Conservation (phyloP, 2,329 filamentous ascomycete genomes). For the Fusarium nanum region DNA sequence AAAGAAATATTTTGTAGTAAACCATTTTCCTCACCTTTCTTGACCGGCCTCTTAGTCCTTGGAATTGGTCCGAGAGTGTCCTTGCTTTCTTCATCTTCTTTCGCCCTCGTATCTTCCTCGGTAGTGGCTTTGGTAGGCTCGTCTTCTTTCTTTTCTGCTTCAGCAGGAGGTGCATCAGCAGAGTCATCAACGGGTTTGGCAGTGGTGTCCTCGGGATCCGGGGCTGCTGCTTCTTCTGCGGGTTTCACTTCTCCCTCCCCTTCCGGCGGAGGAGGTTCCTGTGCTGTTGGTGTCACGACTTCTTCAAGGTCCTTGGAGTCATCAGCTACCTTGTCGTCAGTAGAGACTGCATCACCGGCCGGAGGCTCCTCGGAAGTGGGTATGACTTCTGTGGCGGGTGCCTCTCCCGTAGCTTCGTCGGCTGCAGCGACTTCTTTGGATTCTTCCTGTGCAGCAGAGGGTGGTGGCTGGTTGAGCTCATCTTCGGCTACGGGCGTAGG, state of each 20-base stretch:
- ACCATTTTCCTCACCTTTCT: constrained; percentile 59
- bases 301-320: constrained; percentile 29
- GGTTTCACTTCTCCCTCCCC: constrained; percentile 28
- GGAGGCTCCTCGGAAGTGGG: constrained; percentile 16
- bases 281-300: constrained; percentile 29
- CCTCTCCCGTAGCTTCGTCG: constrained; percentile 9
- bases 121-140: constrained; percentile 11
- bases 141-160: constrained; percentile 36
- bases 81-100: constrained; percentile 53
- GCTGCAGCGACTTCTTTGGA: constrained; percentile 5
- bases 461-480: constrained; percentile 6
- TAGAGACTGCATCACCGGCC: constrained; percentile 30
- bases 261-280: constrained; percentile 29
- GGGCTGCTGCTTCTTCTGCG: constrained; percentile 30
- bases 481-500: constrained; percentile 12
- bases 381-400: constrained; percentile 5
- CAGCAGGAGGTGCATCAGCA: constrained; percentile 31
- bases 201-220: constrained; percentile 34
- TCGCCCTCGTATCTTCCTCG: constrained; percentile 38
- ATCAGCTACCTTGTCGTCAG: constrained; percentile 43
- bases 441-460: constrained; percentile 11
- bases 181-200: constrained; percentile 30
- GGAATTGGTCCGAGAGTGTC: constrained; percentile 55
- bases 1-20: constrained; percentile 54
- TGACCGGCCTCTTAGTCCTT: constrained; percentile 51